phyloP scores from a whole-genome alignment of 306 rosid genomes.

The Casuarina equisetifolia region DNA sequence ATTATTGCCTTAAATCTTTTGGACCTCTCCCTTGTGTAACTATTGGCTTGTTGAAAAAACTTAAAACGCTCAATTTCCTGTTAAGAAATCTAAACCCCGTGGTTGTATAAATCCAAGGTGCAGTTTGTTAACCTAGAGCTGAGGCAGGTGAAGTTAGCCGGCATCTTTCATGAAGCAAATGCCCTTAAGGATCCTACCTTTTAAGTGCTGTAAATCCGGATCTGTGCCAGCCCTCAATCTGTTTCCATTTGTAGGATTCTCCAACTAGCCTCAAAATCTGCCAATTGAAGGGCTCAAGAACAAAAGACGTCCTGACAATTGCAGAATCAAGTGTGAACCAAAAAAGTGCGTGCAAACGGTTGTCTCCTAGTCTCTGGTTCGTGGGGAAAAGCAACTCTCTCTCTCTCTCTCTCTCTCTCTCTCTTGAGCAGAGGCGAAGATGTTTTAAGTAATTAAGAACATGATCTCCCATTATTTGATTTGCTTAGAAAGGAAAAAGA shows the following conservation, averaged over 20 bases:
- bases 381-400: not conserved
- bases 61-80: not conserved
- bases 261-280: too few relatives aligned
- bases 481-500: not conserved
- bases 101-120: not conserved
- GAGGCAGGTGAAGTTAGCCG: not conserved
- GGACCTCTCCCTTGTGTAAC: not conserved
- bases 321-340: too few relatives aligned
- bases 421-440: too few relatives aligned
- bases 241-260: too few relatives aligned
- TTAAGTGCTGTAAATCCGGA: too few relatives aligned
- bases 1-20: not conserved
- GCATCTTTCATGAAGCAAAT: not conserved
- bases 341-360: too few relatives aligned
- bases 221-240: not conserved
- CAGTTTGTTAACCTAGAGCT: not conserved
- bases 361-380: too few relatives aligned
- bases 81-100: not conserved
- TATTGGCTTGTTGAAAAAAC: not conserved
- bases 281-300: too few relatives aligned
- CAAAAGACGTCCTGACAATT: too few relatives aligned
- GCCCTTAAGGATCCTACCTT: not conserved
- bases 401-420: not conserved
- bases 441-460: too few relatives aligned
- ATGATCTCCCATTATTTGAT: not conserved